These are phyloP conservation scores for Chrysopogon serrulatus DNA, from an alignment of 176 grass and related monocot genomes.

Conservation along the genomic window DNA sequence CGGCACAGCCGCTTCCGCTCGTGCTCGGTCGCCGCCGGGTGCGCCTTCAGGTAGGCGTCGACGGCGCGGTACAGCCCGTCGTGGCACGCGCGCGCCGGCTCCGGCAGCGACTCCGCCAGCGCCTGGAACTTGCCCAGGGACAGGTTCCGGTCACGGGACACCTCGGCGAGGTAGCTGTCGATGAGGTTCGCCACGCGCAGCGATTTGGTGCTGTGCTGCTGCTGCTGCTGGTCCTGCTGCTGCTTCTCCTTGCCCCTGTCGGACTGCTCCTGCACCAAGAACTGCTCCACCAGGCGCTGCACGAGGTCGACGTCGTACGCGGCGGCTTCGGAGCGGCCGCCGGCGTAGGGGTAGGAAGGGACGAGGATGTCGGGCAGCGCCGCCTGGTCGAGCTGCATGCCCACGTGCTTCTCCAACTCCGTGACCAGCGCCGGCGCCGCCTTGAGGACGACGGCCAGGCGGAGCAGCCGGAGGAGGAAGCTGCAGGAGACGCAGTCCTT, in stretches of 20 bases:
- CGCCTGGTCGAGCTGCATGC: constrained; percentile 92
- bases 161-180: constrained; percentile 90
- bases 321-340: constrained; percentile 55
- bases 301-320: constrained; percentile 90
- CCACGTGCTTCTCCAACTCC: constrained; percentile 78
- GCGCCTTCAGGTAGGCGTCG: constrained; percentile 94
- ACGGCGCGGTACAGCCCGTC: constrained; percentile 88
- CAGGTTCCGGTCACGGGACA: constrained; percentile 79
- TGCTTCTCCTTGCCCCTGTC: not conserved
- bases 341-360: constrained; percentile 43
- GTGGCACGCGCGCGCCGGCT: constrained; percentile 62
- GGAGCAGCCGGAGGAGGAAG: constrained; percentile 74
- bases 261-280: constrained; percentile 76
- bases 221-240: not conserved
- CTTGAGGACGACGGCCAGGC: constrained; percentile 68
- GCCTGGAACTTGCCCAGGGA: constrained; percentile 90
- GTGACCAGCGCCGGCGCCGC: constrained; percentile 67
- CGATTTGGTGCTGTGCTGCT: constrained; percentile 34
- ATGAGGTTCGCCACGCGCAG: constrained; percentile 57
- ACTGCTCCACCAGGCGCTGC: constrained; percentile 88
- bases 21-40: constrained; percentile 76
- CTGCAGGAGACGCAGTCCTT: constrained; percentile 75
- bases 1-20: constrained; percentile 87
- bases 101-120: constrained; percentile 73
- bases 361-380: constrained; percentile 57